Percentiles rank a stretch among this genome's conserved stretches.
phyloP scores from a whole-genome alignment of 306 rosid species.

The Lithocarpus polystachyus region DNA sequence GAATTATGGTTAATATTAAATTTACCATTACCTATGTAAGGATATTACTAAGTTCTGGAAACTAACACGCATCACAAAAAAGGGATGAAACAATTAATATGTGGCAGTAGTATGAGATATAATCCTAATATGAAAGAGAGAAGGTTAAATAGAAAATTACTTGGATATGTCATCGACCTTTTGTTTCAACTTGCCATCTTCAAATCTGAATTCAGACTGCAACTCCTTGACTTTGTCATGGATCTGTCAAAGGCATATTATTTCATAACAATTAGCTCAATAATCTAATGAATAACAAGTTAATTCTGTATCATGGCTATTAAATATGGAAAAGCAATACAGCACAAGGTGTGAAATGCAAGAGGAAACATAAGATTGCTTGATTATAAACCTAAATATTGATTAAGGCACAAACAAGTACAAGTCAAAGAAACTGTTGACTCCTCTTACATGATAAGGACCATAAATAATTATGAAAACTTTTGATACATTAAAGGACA shows the following conservation, averaged over 20 bases:
- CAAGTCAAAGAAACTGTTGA: neutral
- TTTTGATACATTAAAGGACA: neutral
- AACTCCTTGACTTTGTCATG: constrained; percentile 58
- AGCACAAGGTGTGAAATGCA: neutral
- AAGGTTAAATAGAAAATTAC: constrained; percentile 37
- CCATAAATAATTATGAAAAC: neutral
- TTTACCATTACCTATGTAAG: neutral
- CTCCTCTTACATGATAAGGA: neutral
- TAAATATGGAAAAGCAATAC: neutral
- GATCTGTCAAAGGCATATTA: constrained; percentile 45
- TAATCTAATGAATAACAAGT: neutral
- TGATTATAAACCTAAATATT: neutral
- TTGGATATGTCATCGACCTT: constrained; percentile 46
- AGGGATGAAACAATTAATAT: neutral
- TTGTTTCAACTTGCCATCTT: constrained; percentile 48
- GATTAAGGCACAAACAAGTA: neutral
- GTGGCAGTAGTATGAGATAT: neutral
- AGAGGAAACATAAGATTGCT: neutral
- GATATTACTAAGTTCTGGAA: neutral
- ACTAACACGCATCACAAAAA: neutral
- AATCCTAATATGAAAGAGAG: neutral
- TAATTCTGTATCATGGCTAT: neutral
- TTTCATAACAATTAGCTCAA: constrained; percentile 24
- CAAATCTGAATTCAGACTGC: constrained; percentile 46
- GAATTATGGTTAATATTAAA: too few relatives aligned